Percentiles rank a stretch among this genome's conserved stretches.
Evolutionary conservation across 2,329 filamentous ascomycete species (phyloP).

Genomic region (Juglanconis sp.): DNA sequence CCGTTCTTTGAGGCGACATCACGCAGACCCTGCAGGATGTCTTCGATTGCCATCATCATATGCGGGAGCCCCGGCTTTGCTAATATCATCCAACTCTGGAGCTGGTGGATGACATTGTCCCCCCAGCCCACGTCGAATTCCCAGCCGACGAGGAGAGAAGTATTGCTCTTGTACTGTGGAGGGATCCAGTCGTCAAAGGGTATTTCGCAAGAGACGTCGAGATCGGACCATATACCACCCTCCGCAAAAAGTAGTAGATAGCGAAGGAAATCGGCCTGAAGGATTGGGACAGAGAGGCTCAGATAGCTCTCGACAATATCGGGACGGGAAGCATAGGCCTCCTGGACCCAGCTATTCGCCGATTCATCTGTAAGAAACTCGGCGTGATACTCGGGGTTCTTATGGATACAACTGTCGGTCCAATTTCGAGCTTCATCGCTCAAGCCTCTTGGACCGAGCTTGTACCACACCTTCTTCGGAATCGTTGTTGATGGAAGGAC

Average conservation of each 20-base stretch:
- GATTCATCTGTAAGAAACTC: not conserved
- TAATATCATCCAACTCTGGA: constrained; percentile 24
- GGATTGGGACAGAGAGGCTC: constrained; percentile 8
- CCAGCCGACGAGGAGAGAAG: not conserved
- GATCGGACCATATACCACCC: constrained; percentile 19
- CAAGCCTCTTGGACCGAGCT: not conserved
- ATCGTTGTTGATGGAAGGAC: not conserved
- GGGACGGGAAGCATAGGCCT: not conserved
- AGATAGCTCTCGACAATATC: not conserved
- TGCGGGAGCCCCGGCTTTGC: constrained; percentile 19
- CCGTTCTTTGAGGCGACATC: constrained; percentile 3
- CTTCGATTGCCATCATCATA: constrained; percentile 20
- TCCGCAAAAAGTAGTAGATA: constrained; percentile 18
- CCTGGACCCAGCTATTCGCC: not conserved
- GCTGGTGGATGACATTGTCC: constrained; percentile 21
- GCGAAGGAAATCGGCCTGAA: constrained; percentile 13
- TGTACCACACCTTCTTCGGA: constrained; percentile 6
- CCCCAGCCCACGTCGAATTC: constrained; percentile 18
- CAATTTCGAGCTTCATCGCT: not conserved
- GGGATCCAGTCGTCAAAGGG: not conserved
- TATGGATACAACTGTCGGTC: not conserved
- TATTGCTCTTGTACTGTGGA: not conserved
- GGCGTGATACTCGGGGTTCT: not conserved
- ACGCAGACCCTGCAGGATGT: constrained; percentile 18
- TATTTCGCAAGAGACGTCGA: constrained; percentile 15